Evolutionary conservation across 495 filamentous ascomycete genomes (phyloP), one percentile per base, ranked within the genome.

Genomic region (Podospora conica): DNA sequence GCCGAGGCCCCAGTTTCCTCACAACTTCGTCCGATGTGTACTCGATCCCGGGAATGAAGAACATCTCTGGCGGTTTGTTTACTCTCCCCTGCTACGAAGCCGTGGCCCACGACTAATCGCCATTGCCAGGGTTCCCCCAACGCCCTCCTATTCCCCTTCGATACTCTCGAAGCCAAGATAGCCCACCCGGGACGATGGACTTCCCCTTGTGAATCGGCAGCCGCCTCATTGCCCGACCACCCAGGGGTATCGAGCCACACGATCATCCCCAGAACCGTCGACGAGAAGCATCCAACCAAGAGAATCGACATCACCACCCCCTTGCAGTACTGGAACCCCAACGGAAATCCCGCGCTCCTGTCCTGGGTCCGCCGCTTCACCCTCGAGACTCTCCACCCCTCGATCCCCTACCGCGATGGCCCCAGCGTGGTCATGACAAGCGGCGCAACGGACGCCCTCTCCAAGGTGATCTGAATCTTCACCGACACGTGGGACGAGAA

Each of bases 11-110:
- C 9, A 95, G 86, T 71, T 76, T 72, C 29, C 82, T 96, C 68
- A 97, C 96, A 77, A 65, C 78, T 31, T 90, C 92, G 70, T 96
- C 96, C 77, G 93, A 91, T 71, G 95, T 90, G 73, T 96, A 94
- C 68, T 21, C 71, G 22, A 91, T 93, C 62, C 91, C 92, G 0
- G 87, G 87, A 23, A 92, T 96, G 69, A 84, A 83, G 12, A 96
- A 97, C 75, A 74, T 97, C n/a, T 91, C 93, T 33, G 93, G 92
- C 68, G 93, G 93, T 93, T 77, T 28, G 84, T 81, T 53, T 60
- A 61, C 18, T 48, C 10, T 58, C 18, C 66, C 53, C 60, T 61
- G 55, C 28, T 27, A 10, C 18, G n/a, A 18, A 64, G 53, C 68
- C 57, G 58, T 65, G 56, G 61, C 24, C 6, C 18, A 3, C 28